Percentiles rank a stretch among this genome's conserved stretches.
Evolutionary conservation across 75 land plant genomes (phyloP).

Genomic region (Selaginella moellendorffii): DNA sequence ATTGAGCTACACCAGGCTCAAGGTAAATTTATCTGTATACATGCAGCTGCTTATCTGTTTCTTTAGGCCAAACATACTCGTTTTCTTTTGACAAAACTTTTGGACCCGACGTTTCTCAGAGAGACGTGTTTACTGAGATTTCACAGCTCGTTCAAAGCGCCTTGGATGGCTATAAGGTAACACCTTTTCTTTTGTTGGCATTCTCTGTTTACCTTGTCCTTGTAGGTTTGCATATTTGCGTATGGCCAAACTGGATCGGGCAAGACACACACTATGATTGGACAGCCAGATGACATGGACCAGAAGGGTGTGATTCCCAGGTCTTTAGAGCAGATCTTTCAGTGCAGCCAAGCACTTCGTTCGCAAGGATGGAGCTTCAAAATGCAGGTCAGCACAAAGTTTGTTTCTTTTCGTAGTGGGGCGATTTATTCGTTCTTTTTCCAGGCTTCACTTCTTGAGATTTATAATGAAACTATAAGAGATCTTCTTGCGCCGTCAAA

Average conservation of each 20-base stretch:
- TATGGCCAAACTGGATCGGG: slow-evolving; percentile 99
- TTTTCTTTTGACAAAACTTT: slow-evolving; percentile 84
- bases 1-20: slow-evolving; percentile 58
- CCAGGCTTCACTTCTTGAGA: slow-evolving; percentile 96
- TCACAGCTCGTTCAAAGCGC: slow-evolving; percentile 96
- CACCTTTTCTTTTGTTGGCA: too few relatives aligned
- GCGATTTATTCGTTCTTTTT: not conserved
- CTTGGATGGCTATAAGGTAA: slow-evolving; percentile 93
- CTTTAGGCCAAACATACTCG: slow-evolving; percentile 48
- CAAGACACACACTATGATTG: slow-evolving; percentile 95
- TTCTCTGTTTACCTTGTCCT: too few relatives aligned
- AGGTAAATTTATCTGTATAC: slow-evolving; percentile 16
- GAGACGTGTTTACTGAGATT: slow-evolving; percentile 77
- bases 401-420: too few relatives aligned
- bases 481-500: slow-evolving; percentile 41
- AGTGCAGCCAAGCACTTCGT: slow-evolving; percentile 45
- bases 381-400: slow-evolving; percentile 88
- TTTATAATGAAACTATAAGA: slow-evolving; percentile 90
- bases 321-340: slow-evolving; percentile 80
- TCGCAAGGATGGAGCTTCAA: slow-evolving; percentile 81
- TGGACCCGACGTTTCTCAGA: slow-evolving; percentile 56
- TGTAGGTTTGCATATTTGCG: slow-evolving; percentile 91
- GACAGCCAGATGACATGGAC: slow-evolving; percentile 49
- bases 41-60: not conserved
- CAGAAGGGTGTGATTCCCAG: slow-evolving; percentile 85